Conservation (phyloP, 2,329 filamentous ascomycete species). For the Chaetomiaceae sp. region DNA sequence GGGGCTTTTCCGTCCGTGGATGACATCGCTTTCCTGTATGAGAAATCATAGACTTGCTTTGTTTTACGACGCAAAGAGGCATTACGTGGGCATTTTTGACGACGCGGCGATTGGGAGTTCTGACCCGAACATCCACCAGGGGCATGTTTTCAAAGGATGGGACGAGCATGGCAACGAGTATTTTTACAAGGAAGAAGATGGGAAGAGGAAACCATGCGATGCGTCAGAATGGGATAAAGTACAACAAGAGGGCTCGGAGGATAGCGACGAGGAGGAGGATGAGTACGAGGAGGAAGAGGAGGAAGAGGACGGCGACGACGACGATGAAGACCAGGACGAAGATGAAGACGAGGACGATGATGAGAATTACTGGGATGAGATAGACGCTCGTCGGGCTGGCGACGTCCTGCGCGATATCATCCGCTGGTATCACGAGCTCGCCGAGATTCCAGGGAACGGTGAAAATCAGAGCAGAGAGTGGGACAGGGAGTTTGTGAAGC, state of each 20-base stretch:
- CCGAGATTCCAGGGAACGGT: constrained; percentile 18
- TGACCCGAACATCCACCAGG: neutral
- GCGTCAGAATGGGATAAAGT: neutral
- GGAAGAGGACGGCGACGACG: neutral
- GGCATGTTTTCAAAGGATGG: neutral
- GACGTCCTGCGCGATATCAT: constrained; percentile 23
- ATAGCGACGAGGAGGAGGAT: neutral
- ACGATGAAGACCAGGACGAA: neutral
- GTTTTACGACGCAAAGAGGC: constrained; percentile 28
- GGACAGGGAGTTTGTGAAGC: constrained; percentile 7
- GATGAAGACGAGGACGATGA: constrained; percentile 4
- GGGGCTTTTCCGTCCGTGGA: constrained; percentile 29
- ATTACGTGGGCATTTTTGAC: constrained; percentile 26
- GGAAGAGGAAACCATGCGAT: neutral
- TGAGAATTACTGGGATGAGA: constrained; percentile 9
- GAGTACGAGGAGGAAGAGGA: neutral
- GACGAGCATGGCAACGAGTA: neutral
- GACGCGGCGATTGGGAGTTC: neutral
- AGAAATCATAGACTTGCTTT: constrained; percentile 11
- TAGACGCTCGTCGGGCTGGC: constrained; percentile 9
- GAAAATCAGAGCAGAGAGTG: constrained; percentile 4
- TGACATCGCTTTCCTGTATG: constrained; percentile 24
- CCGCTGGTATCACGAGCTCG: constrained; percentile 20
- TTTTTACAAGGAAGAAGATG: neutral
- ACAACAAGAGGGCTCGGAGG: neutral